Percentiles rank a stretch among this genome's conserved stretches.
These are phyloP conservation scores for Decorospora gaudefroyi DNA, from an alignment of 2,329 filamentous ascomycete species.

Conservation along the genomic window DNA sequence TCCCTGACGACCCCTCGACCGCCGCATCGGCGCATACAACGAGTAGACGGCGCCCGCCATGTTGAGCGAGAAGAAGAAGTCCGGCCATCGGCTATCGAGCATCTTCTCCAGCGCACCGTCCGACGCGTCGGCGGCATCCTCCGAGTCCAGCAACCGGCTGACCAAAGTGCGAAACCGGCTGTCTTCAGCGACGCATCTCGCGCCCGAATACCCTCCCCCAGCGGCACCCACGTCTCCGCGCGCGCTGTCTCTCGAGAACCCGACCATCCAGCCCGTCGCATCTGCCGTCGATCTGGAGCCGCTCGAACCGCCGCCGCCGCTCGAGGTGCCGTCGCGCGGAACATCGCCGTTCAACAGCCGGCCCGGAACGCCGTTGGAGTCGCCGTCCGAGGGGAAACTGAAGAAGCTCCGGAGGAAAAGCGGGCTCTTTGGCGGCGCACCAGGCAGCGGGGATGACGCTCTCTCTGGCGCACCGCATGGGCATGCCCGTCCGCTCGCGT, in stretches of 20 bases:
- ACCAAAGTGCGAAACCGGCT: constrained; percentile 42
- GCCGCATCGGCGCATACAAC: background rate
- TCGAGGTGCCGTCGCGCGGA: constrained; percentile 34
- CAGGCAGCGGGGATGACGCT: constrained; percentile 31
- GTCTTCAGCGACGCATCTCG: constrained; percentile 37
- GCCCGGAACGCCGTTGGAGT: constrained; percentile 28
- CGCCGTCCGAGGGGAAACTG: constrained; percentile 23
- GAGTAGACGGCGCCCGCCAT: constrained; percentile 14
- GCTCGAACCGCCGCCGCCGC: constrained; percentile 37
- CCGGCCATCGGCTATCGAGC: constrained; percentile 42
- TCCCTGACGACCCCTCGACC: constrained; percentile 3
- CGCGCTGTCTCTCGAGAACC: constrained; percentile 21
- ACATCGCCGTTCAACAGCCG: constrained; percentile 37
- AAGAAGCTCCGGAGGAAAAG: constrained; percentile 46
- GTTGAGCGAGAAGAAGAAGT: constrained; percentile 39
- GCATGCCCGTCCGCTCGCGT: constrained; percentile 51
- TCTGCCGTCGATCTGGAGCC: constrained; percentile 28
- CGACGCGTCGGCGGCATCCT: constrained; percentile 25
- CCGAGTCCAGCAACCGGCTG: constrained; percentile 37
- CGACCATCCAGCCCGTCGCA: constrained; percentile 37
- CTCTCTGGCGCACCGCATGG: constrained; percentile 12
- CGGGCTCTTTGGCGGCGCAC: constrained; percentile 38
- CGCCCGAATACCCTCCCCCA: constrained; percentile 40
- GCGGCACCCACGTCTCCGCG: constrained; percentile 20
- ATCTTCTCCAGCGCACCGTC: constrained; percentile 37